A percentile compares a stretch with the other conserved stretches of the same genome.
These are phyloP conservation scores for Asclepias syriaca DNA, from an alignment of 257 asterid species.

Conservation along the genomic window DNA sequence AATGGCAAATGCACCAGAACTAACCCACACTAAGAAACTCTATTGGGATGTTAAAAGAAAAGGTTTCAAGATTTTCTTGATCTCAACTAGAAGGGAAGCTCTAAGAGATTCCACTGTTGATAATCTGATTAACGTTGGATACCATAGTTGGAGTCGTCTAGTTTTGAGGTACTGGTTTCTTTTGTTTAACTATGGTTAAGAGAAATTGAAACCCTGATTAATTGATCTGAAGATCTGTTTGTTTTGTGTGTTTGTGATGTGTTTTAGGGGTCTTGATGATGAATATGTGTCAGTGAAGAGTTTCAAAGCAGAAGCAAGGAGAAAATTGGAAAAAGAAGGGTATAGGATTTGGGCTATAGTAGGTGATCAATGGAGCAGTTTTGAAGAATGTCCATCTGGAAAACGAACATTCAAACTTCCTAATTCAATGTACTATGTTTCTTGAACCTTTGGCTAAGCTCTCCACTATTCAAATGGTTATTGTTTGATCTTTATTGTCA, in stretches of 20 bases:
- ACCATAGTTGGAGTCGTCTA: constrained; percentile 40
- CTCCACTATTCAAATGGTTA: not conserved
- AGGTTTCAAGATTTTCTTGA: constrained; percentile 40
- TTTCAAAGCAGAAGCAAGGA: constrained; percentile 44
- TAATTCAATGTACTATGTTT: constrained; percentile 44
- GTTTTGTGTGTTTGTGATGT: not conserved
- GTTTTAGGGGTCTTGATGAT: constrained; percentile 28
- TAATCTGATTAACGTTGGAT: constrained; percentile 42
- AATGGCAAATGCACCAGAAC: constrained; percentile 35
- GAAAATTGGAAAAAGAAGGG: constrained; percentile 38
- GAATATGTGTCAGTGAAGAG: constrained; percentile 23
- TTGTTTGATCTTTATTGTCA: not conserved
- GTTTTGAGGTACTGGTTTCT: constrained; percentile 28
- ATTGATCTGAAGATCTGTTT: not conserved
- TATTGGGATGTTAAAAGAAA: constrained; percentile 30
- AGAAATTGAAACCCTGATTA: too few relatives aligned
- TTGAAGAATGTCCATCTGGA: constrained; percentile 37
- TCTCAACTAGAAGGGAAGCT: constrained; percentile 40
- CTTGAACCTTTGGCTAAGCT: constrained; percentile 21
- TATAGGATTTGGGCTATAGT: constrained; percentile 37
- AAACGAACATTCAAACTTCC: constrained; percentile 50
- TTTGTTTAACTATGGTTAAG: not conserved
- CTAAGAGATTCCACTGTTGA: constrained; percentile 48
- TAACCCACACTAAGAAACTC: constrained; percentile 24
- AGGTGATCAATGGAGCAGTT: constrained; percentile 57